phyloP scores from a whole-genome alignment of 1,284 basidiomycete species.

The Moesziomyces sp. region DNA sequence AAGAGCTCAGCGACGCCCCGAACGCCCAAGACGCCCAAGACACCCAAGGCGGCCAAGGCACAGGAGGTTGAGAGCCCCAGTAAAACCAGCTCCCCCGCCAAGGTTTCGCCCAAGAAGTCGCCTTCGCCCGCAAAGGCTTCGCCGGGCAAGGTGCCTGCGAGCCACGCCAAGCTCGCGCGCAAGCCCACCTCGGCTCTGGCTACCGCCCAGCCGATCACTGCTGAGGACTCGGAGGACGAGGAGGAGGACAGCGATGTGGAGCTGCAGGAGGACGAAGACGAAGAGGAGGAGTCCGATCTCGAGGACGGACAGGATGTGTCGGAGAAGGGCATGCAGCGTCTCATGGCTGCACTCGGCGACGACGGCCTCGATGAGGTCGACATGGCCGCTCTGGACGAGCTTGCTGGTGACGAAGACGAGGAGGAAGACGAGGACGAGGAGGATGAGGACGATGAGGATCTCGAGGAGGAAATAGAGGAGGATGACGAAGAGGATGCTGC shows the following conservation, averaged over 20 bases:
- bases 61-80: not conserved
- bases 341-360: conserved; percentile 62
- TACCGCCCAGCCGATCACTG: conserved; percentile 40
- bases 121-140: conserved; percentile 16
- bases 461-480: conserved; percentile 37
- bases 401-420: conserved; percentile 38
- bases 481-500: conserved; percentile 30
- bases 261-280: conserved; percentile 25
- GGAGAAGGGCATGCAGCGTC: conserved; percentile 57
- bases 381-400: conserved; percentile 51
- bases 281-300: conserved; percentile 47
- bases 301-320: conserved; percentile 64
- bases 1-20: conserved; percentile 27
- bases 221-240: conserved; percentile 41
- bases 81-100: conserved; percentile 8
- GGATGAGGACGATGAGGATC: conserved; percentile 42
- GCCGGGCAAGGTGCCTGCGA: conserved; percentile 34
- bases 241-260: conserved; percentile 31
- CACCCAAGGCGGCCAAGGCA: conserved; percentile 18
- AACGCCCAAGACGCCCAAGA: conserved; percentile 6
- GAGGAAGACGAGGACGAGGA: conserved; percentile 43
- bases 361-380: conserved; percentile 63
- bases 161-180: conserved; percentile 36
- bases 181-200: conserved; percentile 41
- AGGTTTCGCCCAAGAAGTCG: conserved; percentile 18